Conservation (phyloP, 768 basidiomycete species). For the button mushroom (Agaricus bisporus) region DNA sequence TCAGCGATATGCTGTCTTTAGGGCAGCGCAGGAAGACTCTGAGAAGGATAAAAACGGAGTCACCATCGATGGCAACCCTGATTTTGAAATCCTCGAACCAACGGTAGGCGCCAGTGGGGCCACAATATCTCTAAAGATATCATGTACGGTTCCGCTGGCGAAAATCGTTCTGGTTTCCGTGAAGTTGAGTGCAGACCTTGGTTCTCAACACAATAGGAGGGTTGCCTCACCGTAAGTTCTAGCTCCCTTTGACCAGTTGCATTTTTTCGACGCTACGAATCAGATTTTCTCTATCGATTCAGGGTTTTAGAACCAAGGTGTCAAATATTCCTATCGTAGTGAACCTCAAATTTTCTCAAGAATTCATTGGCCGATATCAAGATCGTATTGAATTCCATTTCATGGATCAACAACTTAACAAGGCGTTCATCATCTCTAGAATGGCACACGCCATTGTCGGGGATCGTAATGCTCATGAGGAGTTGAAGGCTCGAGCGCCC, state of each 20-base stretch:
- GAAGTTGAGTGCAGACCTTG: slow-evolving; percentile 3
- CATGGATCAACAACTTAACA: slow-evolving; percentile 34
- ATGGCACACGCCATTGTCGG: slow-evolving; percentile 40
- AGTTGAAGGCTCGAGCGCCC: slow-evolving; percentile 37
- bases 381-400: slow-evolving; percentile 50
- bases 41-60: slow-evolving; percentile 52
- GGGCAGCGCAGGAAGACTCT: slow-evolving; percentile 41
- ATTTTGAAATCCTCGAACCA: slow-evolving; percentile 48
- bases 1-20: slow-evolving; percentile 32
- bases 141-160: slow-evolving; percentile 24
- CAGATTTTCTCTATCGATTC: slow-evolving; percentile 21
- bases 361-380: slow-evolving; percentile 40
- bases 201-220: slow-evolving; percentile 1
- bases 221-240: slow-evolving; percentile 9
- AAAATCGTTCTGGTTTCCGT: slow-evolving; percentile 18
- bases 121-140: slow-evolving; percentile 15
- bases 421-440: slow-evolving; percentile 44
- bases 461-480: slow-evolving; percentile 36
- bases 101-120: slow-evolving; percentile 21
- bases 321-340: slow-evolving; percentile 22
- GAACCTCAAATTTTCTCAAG: slow-evolving; percentile 26
- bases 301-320: slow-evolving; percentile 17
- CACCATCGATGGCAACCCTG: slow-evolving; percentile 32
- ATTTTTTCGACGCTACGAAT: neutral
- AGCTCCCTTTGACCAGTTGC: neutral